A percentile compares a stretch with the other conserved stretches of the same genome.
Conservation (phyloP, 306 rosid species). For the Potentilla sterilis region DNA sequence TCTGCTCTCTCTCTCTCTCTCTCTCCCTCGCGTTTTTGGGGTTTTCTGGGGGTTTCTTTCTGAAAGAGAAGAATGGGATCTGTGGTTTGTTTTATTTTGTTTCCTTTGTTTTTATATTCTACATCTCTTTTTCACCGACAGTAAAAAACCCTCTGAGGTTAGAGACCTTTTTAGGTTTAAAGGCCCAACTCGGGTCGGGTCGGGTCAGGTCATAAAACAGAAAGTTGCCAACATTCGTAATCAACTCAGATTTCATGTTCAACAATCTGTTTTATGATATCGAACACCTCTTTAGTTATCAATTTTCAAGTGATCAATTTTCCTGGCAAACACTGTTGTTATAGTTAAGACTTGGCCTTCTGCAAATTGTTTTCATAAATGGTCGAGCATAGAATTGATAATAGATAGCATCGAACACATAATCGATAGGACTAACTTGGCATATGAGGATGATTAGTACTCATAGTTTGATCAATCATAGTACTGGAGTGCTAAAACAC, state of each 20-base stretch:
- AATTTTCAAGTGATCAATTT: no score
- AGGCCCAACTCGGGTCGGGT: background rate
- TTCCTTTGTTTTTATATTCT: background rate
- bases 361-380: background rate
- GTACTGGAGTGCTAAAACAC: background rate
- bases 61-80: background rate
- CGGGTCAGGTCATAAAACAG: background rate
- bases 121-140: background rate
- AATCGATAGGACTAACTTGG: background rate
- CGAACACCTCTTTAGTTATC: no score
- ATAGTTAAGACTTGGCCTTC: background rate
- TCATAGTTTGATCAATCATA: background rate
- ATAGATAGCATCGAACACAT: background rate
- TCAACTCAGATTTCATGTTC: no score
- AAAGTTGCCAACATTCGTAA: no score
- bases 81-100: background rate
- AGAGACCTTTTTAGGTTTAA: background rate
- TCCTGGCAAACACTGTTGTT: no score
- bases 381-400: background rate
- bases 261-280: no score
- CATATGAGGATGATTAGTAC: background rate
- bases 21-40: slow-evolving; percentile 1
- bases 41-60: slow-evolving; percentile 4
- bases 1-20: background rate
- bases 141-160: background rate